Evolutionary conservation across 73 alveolate genomes (phyloP).

Genomic region (Tetrahymena elliotti): DNA sequence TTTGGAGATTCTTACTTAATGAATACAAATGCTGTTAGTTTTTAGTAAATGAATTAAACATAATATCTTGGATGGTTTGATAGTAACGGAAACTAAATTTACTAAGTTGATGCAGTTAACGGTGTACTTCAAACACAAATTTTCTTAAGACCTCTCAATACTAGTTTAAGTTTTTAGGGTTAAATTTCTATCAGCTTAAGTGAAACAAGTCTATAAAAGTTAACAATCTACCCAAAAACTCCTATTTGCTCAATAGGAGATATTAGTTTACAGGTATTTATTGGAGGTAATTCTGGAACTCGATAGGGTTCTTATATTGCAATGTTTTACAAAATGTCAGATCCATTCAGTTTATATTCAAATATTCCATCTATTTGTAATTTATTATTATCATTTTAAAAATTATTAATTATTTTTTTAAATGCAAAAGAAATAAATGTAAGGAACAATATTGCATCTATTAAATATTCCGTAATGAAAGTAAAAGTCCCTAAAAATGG

Average conservation of each 20-base stretch:
- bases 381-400: neutral
- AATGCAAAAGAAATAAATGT: neutral
- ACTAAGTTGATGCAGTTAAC: neutral
- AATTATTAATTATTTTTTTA: no score
- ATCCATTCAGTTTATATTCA: neutral
- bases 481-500: neutral
- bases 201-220: neutral
- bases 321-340: neutral
- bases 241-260: neutral
- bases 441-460: neutral
- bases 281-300: neutral
- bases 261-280: neutral
- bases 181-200: neutral
- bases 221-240: neutral
- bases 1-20: neutral
- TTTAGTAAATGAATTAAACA: neutral
- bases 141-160: neutral
- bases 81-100: neutral
- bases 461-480: neutral
- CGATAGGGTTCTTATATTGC: neutral
- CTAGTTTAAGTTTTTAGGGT: neutral
- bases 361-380: neutral
- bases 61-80: neutral
- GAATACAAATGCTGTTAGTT: neutral
- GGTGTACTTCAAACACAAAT: neutral